phyloP scores from a whole-genome alignment of 2,329 filamentous ascomycete genomes.

The Parascedosporium putredinis region DNA sequence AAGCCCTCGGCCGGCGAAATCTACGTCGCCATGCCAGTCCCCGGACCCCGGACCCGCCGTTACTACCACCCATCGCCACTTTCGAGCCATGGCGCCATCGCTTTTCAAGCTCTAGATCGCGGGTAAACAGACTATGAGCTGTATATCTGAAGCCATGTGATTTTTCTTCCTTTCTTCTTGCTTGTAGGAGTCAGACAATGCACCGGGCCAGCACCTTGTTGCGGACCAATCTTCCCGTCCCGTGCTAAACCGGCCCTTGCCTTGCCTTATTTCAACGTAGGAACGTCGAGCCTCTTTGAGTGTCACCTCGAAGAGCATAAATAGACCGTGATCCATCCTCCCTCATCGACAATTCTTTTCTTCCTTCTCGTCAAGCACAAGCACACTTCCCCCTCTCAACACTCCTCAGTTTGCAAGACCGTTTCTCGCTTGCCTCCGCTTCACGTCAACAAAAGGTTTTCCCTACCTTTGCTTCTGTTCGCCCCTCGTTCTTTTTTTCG shows the following conservation, averaged over 20 bases:
- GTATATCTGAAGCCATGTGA: conserved; percentile 4
- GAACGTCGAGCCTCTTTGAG: too few relatives aligned
- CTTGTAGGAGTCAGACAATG: background rate
- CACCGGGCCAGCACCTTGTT: background rate
- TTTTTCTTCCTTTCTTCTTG: background rate
- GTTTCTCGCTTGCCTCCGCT: background rate
- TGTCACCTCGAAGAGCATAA: background rate
- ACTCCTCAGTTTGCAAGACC: background rate
- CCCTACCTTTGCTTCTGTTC: background rate
- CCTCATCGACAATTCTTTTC: background rate
- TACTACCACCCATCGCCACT: background rate
- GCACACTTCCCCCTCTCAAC: background rate
- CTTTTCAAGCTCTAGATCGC: background rate
- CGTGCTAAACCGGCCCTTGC: too few relatives aligned
- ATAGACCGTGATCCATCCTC: background rate
- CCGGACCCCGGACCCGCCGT: background rate
- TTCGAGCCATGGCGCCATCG: background rate
- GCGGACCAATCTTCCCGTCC: background rate
- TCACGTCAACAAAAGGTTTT: background rate
- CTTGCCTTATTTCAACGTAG: too few relatives aligned
- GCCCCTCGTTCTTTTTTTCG: background rate
- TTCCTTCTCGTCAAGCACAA: background rate
- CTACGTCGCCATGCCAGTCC: background rate
- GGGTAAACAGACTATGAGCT: background rate
- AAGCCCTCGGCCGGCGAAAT: background rate